Base-by-base conservation (phyloP, 2,329 filamentous ascomycete genomes). In the Periglandula ipomoeae region DNA sequence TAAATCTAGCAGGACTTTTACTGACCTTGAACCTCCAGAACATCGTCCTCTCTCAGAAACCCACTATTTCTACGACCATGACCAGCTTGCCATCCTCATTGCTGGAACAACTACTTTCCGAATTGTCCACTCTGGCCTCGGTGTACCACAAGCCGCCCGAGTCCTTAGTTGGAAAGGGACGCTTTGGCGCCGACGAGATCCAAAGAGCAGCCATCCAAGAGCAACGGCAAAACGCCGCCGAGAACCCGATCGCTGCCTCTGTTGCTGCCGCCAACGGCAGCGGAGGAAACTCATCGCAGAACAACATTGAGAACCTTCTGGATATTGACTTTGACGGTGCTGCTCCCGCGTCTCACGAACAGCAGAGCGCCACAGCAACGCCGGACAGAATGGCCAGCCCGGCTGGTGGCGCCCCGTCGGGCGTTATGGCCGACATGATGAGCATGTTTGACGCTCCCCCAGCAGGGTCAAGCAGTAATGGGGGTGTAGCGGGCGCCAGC, bases 61-160 rank as follows among this genome's bases (percentile, higher is more conserved):
- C 93, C 5, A 85, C 89, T 26, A 98, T 98, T 62, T 84, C 87
- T 35, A 91, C 89, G 20, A 98, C 93, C 23, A 96, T 98, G 71
- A 87, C 87, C 50, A 91, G 87, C 50, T 76, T 97, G 26, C 89
- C 93, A 2, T 79, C 86, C 5, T 75, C 83, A 30, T 76, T 98
- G 6, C 78, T 98, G 39, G 91, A 98, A 53, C 84, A 89, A 65
- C 81, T 98, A n/a, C 80, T 98, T 8, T 76, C 78, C 9, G 91
- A 98, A 66, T 80, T 98, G 27, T 97, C 91, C 11, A 96, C 93
- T 9, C 79, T 98, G 26, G 89, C 93, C 7, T 97, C 91, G 1
- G 93, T 98, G 20, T 98, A 98, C 70, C 93, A 98, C 79, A 97
- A 95, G 71, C 90, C 90, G 8, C 90, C 93, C 40, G 89, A 95